Conservation (phyloP, 257 asterid genomes). For the Verbascum thapsus region DNA sequence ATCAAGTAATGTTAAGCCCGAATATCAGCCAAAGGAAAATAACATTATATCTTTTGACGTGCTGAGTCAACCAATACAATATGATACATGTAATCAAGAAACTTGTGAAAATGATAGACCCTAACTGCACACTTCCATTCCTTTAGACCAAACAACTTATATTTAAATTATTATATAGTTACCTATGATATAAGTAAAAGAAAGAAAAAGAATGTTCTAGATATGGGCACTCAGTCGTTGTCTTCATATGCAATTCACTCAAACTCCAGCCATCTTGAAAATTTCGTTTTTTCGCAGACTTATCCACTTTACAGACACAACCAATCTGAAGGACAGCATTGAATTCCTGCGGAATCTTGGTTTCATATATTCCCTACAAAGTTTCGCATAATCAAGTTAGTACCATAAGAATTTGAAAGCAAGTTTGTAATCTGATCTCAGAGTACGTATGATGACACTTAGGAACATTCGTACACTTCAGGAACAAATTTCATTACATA, state of each 20-base stretch:
- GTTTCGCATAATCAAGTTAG: conserved; percentile 29
- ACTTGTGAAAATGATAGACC: conserved; percentile 13
- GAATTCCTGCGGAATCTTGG: conserved; percentile 77
- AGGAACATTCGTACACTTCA: conserved; percentile 1
- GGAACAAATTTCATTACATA: conserved; percentile 1
- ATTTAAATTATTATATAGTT: conserved; percentile 19
- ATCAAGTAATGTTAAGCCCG: not conserved
- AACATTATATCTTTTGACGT: not conserved
- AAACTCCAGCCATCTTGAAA: conserved; percentile 82
- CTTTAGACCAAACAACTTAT: conserved; percentile 12
- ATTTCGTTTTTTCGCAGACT: conserved; percentile 68
- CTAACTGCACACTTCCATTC: conserved; percentile 6
- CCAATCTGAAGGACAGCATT: conserved; percentile 88
- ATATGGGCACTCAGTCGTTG: conserved; percentile 93
- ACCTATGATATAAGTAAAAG: conserved; percentile 96
- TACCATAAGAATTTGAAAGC: conserved; percentile 18
- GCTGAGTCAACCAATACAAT: not conserved
- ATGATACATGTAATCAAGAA: not conserved
- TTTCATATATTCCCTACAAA: conserved; percentile 89
- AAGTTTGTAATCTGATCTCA: conserved; percentile 7
- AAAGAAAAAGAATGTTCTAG: conserved; percentile 76
- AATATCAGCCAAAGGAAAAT: conserved; percentile 1
- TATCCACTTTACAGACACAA: conserved; percentile 95
- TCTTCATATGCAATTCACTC: conserved; percentile 93
- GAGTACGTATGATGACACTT: conserved; percentile 19